Conservation (phyloP, 371 early-diverging fungal genomes). For the Mortierella sp. region DNA sequence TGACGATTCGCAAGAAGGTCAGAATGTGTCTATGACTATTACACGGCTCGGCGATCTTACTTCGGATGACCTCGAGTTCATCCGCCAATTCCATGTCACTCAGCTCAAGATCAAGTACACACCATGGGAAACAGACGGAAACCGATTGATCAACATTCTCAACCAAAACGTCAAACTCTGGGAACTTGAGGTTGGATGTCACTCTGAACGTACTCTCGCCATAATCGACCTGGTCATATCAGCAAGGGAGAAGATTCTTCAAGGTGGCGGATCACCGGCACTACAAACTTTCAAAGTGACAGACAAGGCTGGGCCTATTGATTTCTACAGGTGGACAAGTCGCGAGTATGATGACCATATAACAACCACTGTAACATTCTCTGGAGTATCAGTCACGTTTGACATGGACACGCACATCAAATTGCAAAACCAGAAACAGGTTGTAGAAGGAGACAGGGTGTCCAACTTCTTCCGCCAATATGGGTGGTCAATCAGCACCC, state of each 20-base stretch:
- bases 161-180: not conserved
- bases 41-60: not conserved
- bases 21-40: not conserved
- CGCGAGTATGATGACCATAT: too few relatives aligned
- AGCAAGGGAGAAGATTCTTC: not conserved
- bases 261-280: not conserved
- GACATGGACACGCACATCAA: not conserved
- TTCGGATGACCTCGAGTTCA: not conserved
- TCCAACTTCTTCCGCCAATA: too few relatives aligned
- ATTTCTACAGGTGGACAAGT: too few relatives aligned
- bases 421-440: too few relatives aligned
- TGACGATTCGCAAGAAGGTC: not conserved
- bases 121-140: not conserved
- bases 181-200: not conserved
- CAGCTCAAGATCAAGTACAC: not conserved
- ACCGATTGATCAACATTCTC: not conserved
- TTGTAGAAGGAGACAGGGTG: too few relatives aligned
- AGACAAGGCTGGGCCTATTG: too few relatives aligned
- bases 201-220: not conserved
- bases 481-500: not conserved
- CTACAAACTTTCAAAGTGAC: not conserved
- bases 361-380: not conserved
- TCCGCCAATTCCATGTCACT: not conserved
- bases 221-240: not conserved
- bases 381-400: not conserved